Evolutionary conservation across 495 filamentous ascomycete species (phyloP).

Genomic region (Xylaria cubensis): DNA sequence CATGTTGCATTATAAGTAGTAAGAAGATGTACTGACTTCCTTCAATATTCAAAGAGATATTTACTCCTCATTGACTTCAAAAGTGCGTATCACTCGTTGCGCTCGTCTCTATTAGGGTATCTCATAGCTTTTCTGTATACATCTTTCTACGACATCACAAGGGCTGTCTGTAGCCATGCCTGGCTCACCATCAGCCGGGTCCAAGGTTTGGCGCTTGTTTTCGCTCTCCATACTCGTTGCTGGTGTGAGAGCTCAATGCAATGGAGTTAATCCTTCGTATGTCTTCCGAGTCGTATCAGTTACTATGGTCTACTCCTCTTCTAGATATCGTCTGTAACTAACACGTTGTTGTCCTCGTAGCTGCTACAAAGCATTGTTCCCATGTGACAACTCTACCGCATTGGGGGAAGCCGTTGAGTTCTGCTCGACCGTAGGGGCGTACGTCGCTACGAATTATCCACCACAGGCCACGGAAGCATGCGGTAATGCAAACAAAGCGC

Average conservation of each 20-base stretch:
- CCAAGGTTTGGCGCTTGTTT: constrained; percentile 8
- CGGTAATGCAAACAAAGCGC: constrained; percentile 32
- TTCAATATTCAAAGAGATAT: neutral
- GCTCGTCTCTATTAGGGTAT: neutral
- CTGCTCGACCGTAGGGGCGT: constrained; percentile 37
- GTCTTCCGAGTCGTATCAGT: neutral
- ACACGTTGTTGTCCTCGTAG: constrained; percentile 16
- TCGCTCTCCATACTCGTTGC: constrained; percentile 31
- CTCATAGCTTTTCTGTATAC: neutral
- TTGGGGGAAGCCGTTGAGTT: constrained; percentile 33
- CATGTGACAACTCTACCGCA: constrained; percentile 32
- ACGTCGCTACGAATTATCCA: constrained; percentile 39
- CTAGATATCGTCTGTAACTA: neutral
- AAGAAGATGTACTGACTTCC: neutral
- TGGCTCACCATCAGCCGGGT: neutral
- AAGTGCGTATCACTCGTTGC: neutral
- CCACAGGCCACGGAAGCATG: constrained; percentile 36
- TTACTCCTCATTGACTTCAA: neutral
- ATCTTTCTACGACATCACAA: neutral
- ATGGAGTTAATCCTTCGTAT: constrained; percentile 16
- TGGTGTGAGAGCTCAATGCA: constrained; percentile 32
- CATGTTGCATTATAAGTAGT: constrained; percentile 13
- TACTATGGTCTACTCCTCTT: neutral
- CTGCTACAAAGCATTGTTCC: constrained; percentile 40
- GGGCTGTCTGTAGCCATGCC: neutral